These are phyloP conservation scores for Yarrowia porcina DNA, from an alignment of 805 yeast species.

Conservation along the genomic window DNA sequence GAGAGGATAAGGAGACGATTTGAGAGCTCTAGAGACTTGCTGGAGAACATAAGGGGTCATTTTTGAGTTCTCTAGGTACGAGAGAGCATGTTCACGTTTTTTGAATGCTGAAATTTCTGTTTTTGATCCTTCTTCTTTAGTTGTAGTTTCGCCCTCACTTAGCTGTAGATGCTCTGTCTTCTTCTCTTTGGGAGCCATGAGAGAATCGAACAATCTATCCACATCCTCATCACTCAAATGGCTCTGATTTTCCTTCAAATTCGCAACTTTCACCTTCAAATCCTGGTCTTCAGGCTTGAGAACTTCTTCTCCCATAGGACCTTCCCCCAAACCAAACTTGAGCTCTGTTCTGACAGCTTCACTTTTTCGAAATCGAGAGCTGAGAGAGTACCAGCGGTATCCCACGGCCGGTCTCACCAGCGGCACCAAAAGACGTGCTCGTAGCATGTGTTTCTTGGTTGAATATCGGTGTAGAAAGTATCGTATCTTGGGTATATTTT, in stretches of 20 bases:
- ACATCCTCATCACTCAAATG: neutral
- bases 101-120: too few relatives aligned
- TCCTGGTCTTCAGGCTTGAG: too few relatives aligned
- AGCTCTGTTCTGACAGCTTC: neutral
- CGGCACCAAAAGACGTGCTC: constrained; percentile 14
- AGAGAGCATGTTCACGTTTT: too few relatives aligned
- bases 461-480: too few relatives aligned
- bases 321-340: neutral
- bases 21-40: neutral
- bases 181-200: too few relatives aligned
- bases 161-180: too few relatives aligned
- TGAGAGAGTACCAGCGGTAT: neutral
- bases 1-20: neutral
- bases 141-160: too few relatives aligned
- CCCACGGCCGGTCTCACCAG: neutral
- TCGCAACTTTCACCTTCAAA: too few relatives aligned
- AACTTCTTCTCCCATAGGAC: too few relatives aligned
- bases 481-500: neutral
- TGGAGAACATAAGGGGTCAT: neutral
- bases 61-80: constrained; percentile 3
- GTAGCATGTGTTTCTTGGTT: neutral
- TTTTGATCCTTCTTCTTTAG: too few relatives aligned
- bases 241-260: neutral
- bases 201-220: neutral
- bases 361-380: neutral